Evolutionary conservation across 495 filamentous ascomycete species (phyloP).

Genomic region (Aspergillus heteromorphus): DNA sequence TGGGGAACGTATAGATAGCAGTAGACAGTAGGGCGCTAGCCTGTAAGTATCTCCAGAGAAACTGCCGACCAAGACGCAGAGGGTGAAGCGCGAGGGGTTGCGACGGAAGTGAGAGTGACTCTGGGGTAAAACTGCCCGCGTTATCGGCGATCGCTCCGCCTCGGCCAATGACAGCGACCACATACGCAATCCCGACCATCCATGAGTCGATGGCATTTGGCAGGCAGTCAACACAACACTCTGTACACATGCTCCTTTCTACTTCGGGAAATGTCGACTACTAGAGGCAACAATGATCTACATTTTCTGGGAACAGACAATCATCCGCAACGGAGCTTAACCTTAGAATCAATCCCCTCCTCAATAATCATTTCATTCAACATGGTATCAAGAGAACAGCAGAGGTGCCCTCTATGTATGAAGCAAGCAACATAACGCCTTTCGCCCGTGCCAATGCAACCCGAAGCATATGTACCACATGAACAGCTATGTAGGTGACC

Average conservation of each 20-base stretch:
- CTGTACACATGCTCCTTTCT: too few relatives aligned
- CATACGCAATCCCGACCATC: neutral
- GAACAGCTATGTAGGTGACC: neutral
- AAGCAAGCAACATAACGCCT: constrained; percentile 15
- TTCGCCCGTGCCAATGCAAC: constrained; percentile 24
- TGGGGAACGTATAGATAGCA: too few relatives aligned
- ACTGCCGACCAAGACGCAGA: neutral
- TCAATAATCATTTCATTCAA: neutral
- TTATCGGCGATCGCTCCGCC: constrained; percentile 3
- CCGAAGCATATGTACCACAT: constrained; percentile 14
- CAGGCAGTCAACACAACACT: too few relatives aligned
- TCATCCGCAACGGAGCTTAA: neutral
- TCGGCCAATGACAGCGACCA: neutral
- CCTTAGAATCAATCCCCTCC: neutral
- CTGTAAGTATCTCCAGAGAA: neutral
- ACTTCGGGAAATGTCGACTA: too few relatives aligned
- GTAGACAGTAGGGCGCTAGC: neutral
- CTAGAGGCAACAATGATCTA: too few relatives aligned
- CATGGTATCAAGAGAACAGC: constrained; percentile 19
- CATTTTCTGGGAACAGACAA: neutral
- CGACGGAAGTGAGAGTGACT: neutral
- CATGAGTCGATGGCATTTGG: neutral
- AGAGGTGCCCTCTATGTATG: constrained; percentile 7
- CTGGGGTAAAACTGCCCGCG: constrained; percentile 10
- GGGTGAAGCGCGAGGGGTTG: neutral